phyloP scores from a whole-genome alignment of 1,139 yeast species.

The Zygosaccharomyces sapae region DNA sequence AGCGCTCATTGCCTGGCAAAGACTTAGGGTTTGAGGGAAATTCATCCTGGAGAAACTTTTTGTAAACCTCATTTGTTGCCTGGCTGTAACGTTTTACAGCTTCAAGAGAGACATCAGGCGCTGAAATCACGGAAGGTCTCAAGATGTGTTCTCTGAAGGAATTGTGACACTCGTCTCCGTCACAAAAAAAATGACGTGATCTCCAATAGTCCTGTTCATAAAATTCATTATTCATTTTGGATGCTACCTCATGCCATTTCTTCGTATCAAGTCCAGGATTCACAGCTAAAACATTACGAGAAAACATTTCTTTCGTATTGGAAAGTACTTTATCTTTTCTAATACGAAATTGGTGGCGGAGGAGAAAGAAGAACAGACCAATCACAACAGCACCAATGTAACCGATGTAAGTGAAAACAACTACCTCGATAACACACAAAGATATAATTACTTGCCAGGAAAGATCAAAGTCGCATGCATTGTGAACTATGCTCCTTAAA shows the following conservation, averaged over 20 bases:
- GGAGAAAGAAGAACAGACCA: too few species aligned
- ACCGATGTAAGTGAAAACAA: too few species aligned
- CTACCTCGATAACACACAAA: too few species aligned
- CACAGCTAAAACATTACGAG: not conserved
- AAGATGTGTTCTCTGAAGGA: not conserved
- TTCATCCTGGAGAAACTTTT: not conserved
- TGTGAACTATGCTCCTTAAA: too few species aligned
- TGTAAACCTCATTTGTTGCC: not conserved
- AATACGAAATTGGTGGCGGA: too few species aligned
- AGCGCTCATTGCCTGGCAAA: not conserved
- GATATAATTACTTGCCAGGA: too few species aligned
- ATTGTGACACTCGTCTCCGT: not conserved
- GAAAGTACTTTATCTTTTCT: not conserved
- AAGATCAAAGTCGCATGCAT: too few species aligned
- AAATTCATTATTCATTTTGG: not conserved
- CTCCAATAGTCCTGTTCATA: not conserved
- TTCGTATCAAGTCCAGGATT: not conserved
- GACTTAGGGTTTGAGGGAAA: not conserved
- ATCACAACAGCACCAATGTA: too few species aligned
- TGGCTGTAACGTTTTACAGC: not conserved
- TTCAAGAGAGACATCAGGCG: not conserved
- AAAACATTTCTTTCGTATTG: not conserved
- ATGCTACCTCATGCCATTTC: slow-evolving; percentile 1
- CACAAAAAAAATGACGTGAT: not conserved
- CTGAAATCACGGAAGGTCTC: not conserved